Percentiles rank a stretch among this genome's conserved stretches.
Evolutionary conservation across 2,329 filamentous ascomycete species (phyloP).

Genomic region (Fusarium chaquense): DNA sequence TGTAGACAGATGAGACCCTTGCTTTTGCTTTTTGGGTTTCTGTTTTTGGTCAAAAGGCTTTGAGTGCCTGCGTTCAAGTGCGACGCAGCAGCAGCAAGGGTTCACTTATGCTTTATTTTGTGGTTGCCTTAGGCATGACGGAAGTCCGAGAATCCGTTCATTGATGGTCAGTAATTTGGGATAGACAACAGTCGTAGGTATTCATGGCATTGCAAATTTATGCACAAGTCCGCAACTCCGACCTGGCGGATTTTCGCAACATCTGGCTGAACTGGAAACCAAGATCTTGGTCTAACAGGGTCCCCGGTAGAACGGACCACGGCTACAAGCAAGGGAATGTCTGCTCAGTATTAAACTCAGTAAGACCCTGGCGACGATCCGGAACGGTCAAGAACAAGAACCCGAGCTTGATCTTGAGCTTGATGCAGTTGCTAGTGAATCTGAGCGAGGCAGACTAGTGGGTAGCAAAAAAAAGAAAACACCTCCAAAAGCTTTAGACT

Average conservation of each 20-base stretch:
- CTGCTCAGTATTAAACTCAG: constrained; percentile 2
- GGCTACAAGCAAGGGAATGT: background rate
- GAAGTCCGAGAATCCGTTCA: background rate
- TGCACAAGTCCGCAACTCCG: background rate
- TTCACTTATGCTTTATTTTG: constrained; percentile 2
- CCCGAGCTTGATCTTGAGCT: constrained; percentile 17
- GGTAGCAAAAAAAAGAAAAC: too few species aligned
- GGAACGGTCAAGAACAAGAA: constrained; percentile 3
- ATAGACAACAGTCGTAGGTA: background rate
- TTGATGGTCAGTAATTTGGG: background rate
- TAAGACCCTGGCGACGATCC: constrained; percentile 31
- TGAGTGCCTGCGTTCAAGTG: constrained; percentile 20
- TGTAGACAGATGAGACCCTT: constrained; percentile 24
- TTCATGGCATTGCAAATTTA: background rate
- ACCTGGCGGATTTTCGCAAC: too few species aligned
- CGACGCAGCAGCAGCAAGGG: constrained; percentile 13
- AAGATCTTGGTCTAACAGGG: background rate
- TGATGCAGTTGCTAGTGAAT: background rate
- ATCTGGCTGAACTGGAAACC: background rate
- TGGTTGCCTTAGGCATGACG: constrained; percentile 6
- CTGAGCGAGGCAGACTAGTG: background rate
- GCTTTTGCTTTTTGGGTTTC: background rate
- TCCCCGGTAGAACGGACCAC: background rate
- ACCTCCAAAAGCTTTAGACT: too few species aligned
- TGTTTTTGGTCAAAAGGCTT: background rate